phyloP scores from a whole-genome alignment of 2,329 filamentous ascomycete genomes.

The Aphanoascus verrucosus region DNA sequence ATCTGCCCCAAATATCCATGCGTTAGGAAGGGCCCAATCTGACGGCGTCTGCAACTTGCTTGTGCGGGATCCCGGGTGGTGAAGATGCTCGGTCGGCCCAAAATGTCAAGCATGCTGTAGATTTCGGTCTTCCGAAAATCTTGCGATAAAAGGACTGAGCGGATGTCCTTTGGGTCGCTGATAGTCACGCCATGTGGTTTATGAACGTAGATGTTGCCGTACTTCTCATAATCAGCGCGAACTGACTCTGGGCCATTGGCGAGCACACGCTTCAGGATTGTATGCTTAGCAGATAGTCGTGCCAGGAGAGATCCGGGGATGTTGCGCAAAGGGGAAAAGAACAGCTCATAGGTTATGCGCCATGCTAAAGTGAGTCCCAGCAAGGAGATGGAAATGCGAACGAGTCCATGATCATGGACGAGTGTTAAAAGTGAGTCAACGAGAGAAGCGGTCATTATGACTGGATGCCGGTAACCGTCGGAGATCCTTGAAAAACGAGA shows the following conservation, averaged over 20 bases:
- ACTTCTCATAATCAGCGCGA: not conserved
- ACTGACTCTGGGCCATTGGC: constrained; percentile 2
- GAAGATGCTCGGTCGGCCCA: constrained; percentile 1
- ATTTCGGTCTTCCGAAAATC: constrained; percentile 5
- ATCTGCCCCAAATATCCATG: constrained; percentile 1
- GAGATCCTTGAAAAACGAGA: too few species aligned
- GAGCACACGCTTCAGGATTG: constrained; percentile 7
- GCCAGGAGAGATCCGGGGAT: constrained; percentile 3
- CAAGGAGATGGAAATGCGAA: not conserved
- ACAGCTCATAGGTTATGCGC: not conserved
- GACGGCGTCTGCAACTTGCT: constrained; percentile 1
- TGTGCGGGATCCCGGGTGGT: constrained; percentile 1
- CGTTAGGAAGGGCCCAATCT: constrained; percentile 2
- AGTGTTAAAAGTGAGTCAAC: too few species aligned
- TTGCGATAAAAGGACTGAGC: not conserved
- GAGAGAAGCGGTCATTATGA: too few species aligned
- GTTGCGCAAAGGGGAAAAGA: constrained; percentile 4
- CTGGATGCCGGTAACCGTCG: too few species aligned
- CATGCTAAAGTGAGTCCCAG: not conserved
- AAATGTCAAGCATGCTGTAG: constrained; percentile 6
- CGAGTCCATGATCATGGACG: not conserved
- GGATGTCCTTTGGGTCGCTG: constrained; percentile 7
- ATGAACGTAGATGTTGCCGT: constrained; percentile 3
- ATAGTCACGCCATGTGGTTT: not conserved
- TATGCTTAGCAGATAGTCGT: not conserved